Evolutionary conservation across 495 filamentous ascomycete species (phyloP).

Genomic region (Penicillium waksmanii): DNA sequence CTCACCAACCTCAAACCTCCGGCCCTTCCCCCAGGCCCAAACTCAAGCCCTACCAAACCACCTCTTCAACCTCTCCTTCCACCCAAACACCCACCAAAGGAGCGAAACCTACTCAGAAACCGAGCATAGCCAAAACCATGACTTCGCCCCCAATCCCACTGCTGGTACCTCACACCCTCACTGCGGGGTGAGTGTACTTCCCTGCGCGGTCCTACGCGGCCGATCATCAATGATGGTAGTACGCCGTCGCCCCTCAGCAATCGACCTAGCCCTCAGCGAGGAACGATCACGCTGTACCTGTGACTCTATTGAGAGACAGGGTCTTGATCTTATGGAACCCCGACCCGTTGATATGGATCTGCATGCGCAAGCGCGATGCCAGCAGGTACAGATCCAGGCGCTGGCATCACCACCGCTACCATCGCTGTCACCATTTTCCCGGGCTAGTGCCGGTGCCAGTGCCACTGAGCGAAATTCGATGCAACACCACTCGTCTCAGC

Average conservation of each 20-base stretch:
- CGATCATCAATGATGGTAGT: conserved; percentile 40
- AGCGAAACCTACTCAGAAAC: too few relatives aligned
- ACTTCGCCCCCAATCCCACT: conserved; percentile 32
- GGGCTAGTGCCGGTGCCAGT: not conserved
- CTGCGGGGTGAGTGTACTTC: conserved; percentile 29
- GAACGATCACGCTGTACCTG: conserved; percentile 44
- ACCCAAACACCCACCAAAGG: conserved; percentile 22
- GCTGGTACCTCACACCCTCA: conserved; percentile 7
- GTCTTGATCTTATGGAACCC: conserved; percentile 51
- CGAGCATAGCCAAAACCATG: conserved; percentile 18
- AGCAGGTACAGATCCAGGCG: not conserved
- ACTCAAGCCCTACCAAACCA: conserved; percentile 24
- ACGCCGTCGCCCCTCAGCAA: conserved; percentile 46
- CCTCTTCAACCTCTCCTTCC: conserved; percentile 37
- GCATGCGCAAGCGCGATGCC: conserved; percentile 12
- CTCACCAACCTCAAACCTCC: conserved; percentile 23
- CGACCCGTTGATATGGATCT: conserved; percentile 43
- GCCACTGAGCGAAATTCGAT: conserved; percentile 2
- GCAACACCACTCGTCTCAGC: conserved; percentile 24
- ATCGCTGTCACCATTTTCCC: not conserved
- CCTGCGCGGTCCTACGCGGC: conserved; percentile 37
- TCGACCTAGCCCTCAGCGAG: conserved; percentile 47
- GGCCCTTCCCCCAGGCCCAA: conserved; percentile 6
- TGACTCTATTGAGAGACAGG: conserved; percentile 44
- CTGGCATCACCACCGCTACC: not conserved